A percentile compares a stretch with the other conserved stretches of the same genome.
phyloP scores from a whole-genome alignment of 768 basidiomycete genomes.

The Psilocybe sp. region DNA sequence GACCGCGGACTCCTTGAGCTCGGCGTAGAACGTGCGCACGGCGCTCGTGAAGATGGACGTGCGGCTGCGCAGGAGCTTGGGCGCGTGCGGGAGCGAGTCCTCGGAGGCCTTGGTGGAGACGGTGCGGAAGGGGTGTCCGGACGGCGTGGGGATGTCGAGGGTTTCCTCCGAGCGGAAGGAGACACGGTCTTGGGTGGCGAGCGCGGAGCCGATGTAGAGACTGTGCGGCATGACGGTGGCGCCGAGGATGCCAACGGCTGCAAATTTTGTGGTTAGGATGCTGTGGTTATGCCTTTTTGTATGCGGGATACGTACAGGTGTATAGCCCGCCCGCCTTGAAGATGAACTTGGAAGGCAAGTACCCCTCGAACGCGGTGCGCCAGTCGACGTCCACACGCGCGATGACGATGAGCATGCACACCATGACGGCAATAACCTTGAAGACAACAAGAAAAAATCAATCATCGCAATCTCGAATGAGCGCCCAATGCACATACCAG shows the following conservation, averaged over 20 bases:
- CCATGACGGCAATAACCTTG: constrained; percentile 67
- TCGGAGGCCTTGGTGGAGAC: constrained; percentile 17
- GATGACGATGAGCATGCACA: constrained; percentile 78
- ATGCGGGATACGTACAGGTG: constrained; percentile 63
- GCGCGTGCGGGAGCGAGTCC: constrained; percentile 11
- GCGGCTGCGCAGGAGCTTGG: constrained; percentile 1
- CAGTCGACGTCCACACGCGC: constrained; percentile 69
- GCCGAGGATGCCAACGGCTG: constrained; percentile 71
- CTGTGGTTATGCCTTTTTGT: too few relatives aligned
- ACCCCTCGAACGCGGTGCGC: constrained; percentile 73
- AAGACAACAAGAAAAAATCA: too few relatives aligned
- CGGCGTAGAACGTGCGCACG: constrained; percentile 11
- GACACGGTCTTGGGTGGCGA: constrained; percentile 81
- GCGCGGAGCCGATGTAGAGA: constrained; percentile 83
- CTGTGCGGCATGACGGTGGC: constrained; percentile 95
- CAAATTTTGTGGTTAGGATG: not conserved
- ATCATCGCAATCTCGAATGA: too few relatives aligned
- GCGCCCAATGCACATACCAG: constrained; percentile 53
- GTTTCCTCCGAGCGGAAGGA: constrained; percentile 26
- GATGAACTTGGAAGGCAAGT: constrained; percentile 66
- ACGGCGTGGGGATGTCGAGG: constrained; percentile 6
- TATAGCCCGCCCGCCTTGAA: constrained; percentile 59
- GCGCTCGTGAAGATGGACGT: too few relatives aligned
- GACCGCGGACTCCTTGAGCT: constrained; percentile 22
- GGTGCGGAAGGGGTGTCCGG: not conserved